Evolutionary conservation across 805 yeast genomes (phyloP), one percentile per base, ranked within the genome.

Genomic region (Candida krabiensis): DNA sequence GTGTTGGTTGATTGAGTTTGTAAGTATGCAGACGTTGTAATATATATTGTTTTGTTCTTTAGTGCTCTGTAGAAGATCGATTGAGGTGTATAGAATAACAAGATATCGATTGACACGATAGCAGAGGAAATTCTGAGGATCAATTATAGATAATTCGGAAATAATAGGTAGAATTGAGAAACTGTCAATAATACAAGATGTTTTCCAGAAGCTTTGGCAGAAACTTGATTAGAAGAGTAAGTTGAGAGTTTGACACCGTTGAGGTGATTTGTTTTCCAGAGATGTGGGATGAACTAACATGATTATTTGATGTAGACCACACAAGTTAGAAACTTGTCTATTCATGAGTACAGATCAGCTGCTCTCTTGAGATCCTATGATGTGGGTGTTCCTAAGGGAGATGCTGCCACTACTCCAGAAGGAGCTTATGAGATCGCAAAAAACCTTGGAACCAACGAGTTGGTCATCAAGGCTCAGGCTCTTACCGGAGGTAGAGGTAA

Each of bases 401-500:
- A 73, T 50, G 93, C 96, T 45, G 95, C 98, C 50, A 77, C 82
- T 55, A 85, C 96, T 35, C 82, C 96, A 34, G 84, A 85, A 58
- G 95, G 84, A 49, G 98, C 98, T 29, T 86, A 64, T 64, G 74
- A 82, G 43, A 80, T 83, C 37, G 98, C 98, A 53, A 77, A 82
- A 69, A 68, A 72, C 41, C 75, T 93, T 60, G 75, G 77, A 53
- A 75, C 86, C 50, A 80, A 82, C 58, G 95, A 86, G 56, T 73
- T 93, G 67, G 99, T 93, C 48, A 77, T 93, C 66, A 93, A 93
- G 75, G 99, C 99, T 46, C 99, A 93, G 73, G 97, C 96, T 33
- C 77, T 93, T 60, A 90, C 99, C 43, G 99, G 99, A 71, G 99
- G 99, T 62, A 83, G 99, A 71, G 99, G 99, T 70, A 93, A 93